Evolutionary conservation across 208 protist species (phyloP).

Genomic region (Herpetomonas samuelpessoai): DNA sequence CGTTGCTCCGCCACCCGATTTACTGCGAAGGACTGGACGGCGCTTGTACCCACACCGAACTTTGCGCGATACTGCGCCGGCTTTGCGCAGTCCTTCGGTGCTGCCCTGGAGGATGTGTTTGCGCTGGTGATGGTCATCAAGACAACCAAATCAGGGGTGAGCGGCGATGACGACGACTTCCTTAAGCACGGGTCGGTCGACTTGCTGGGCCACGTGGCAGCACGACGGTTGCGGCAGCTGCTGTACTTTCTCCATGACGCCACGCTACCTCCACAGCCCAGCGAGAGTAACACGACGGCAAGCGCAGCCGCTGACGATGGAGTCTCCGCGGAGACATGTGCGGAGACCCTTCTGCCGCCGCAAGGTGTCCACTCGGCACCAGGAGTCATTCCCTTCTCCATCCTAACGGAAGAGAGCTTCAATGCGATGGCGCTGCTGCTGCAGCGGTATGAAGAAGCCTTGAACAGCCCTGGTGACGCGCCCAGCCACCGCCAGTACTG

Average conservation of each 20-base stretch:
- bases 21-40: not conserved
- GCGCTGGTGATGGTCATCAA: constrained; percentile 17
- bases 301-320: not conserved
- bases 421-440: constrained; percentile 32
- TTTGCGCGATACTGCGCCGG: constrained; percentile 5
- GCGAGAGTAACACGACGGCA: too few species aligned
- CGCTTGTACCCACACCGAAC: not conserved
- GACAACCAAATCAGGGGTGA: not conserved
- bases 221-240: not conserved
- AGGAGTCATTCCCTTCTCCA: constrained; percentile 13
- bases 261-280: too few species aligned
- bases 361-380: constrained; percentile 25
- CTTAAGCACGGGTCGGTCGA: not conserved
- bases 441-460: constrained; percentile 17
- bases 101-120: constrained; percentile 28
- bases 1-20: not conserved
- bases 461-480: not conserved
- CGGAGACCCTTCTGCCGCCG: constrained; percentile 14
- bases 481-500: constrained; percentile 34
- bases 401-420: constrained; percentile 23
- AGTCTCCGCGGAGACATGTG: constrained; percentile 1
- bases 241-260: not conserved
- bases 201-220: not conserved
- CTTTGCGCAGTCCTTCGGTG: constrained; percentile 25
- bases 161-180: not conserved